Percentiles rank a stretch among this genome's conserved stretches.
Conservation (phyloP, 257 asterid genomes). For the Solanum paucissectum region DNA sequence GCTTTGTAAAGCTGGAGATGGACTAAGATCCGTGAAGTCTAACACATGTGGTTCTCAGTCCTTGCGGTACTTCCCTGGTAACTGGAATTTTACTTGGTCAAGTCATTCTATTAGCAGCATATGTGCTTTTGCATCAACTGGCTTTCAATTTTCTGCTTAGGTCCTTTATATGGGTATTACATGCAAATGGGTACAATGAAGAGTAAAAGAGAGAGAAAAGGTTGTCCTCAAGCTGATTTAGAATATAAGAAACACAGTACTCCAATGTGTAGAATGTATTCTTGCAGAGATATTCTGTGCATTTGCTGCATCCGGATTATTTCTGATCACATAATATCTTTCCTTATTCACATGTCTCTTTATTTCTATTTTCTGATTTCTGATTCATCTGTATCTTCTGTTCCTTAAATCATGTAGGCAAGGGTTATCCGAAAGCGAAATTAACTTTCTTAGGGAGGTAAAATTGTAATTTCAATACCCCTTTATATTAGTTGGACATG, state of each 20-base stretch:
- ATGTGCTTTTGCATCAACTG: not conserved
- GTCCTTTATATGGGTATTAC: not conserved
- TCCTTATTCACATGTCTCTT: not conserved
- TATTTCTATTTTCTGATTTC: slow-evolving; percentile 7
- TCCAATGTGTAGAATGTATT: not conserved
- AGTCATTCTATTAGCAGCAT: not conserved
- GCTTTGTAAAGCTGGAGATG: not conserved
- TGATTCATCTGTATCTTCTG: not conserved
- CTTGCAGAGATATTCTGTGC: not conserved
- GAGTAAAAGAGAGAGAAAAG: not conserved
- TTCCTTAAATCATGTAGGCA: slow-evolving; percentile 47
- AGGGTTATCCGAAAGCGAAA: slow-evolving; percentile 85
- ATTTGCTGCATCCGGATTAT: not conserved
- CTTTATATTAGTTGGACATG: not conserved
- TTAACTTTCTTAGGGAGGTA: slow-evolving; percentile 81
- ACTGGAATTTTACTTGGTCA: not conserved
- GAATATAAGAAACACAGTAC: not conserved
- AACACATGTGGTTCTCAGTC: not conserved
- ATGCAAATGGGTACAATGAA: not conserved
- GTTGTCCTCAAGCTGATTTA: not conserved
- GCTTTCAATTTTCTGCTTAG: not conserved
- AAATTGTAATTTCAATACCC: not conserved
- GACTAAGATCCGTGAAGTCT: not conserved
- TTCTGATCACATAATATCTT: not conserved
- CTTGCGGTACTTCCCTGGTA: not conserved